Evolutionary conservation across 208 protist species (phyloP), one percentile per base, ranked within the genome.

Genomic region (Wallacemonas sp.): DNA sequence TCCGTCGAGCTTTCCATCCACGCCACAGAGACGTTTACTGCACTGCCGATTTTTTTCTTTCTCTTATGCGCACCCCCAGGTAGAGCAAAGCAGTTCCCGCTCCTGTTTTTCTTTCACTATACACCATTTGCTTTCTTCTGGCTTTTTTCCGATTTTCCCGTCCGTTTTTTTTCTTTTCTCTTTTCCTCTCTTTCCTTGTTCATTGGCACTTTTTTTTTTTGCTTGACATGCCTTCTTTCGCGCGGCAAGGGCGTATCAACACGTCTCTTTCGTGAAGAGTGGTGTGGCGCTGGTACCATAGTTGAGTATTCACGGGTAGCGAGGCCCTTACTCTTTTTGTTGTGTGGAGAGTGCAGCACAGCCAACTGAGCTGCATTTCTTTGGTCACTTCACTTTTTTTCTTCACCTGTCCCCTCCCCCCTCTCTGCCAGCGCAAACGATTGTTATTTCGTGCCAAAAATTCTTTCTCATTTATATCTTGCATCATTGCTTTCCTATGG

Each of bases 121-220:
- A 25, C 48, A 26, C 31, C 25, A 11, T 72, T 10, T 39, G 1
- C 16, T 28, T 62, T 74, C 41, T 49, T n/a, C 42, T 57, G 39
- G 1, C 61, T 54, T 23, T 46, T 36, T 54, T 50, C 31, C 10
- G 11, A 18, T 31, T 48, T 33, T 71, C 29, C 29, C 62, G 49
- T 45, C 38, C 45, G 65, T 49, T 59, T 59, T 42, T 20, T 59
- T 33, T 49, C 32, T 2, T 64, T 57, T 52, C 8, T 57, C 23
- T 67, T 3, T 49, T 63, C 20, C 33, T 57, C 46, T 31, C 23
- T 23, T 44, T 16, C n/a, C 32, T 31, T 54, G 29, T 39, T 23
- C 57, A 16, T 28, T 39, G 4, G n/a, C 49, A 25, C 54, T 28
- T 46, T 67, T 44, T 28, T 45, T 25, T 71, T 74, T 63, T 32